Evolutionary conservation across 139 green algal genomes (phyloP), one percentile per base, ranked within the genome.

Genomic region (Closterium sp.): DNA sequence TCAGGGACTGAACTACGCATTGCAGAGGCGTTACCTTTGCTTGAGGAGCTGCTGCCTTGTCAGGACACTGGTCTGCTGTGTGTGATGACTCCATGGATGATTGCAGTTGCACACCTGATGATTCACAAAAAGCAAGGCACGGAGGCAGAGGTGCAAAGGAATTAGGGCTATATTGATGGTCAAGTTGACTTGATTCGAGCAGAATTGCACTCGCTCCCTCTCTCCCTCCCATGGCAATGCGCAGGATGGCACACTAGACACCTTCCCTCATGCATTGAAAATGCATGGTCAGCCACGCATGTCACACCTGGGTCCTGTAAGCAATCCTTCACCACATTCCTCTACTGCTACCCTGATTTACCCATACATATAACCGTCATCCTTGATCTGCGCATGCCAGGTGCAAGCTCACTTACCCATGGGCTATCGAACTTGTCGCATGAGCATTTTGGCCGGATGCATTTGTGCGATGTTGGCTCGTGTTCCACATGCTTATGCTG

Each of bases 101-200:
- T 91, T 62, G 89, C 89, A 91, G 31, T 91, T 91, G 89, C 89
- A 91, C 30, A 91, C 87, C 87, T 90, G 87, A 73, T 73, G 50
- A 73, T 73, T 73, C 50, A 73, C 17, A 70, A 70, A 22, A 70
- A 19, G 32, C 32, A 38, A 38, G 32, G 32, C 32, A 38, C 32
- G 32, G 32, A 38, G 32, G 29, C 28, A 38, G 9, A 38, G 32
- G 32, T 7, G 2, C 10, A 50, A 31, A 45, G 24, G 86, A 38
- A 17, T 28, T 11, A 32, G 86, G 30, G 86, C 86, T 50, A 38
- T 38, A 4, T 38, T 4, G 32, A 38, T 4, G 32, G 32, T 38
- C 32, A 38, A 38, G 4, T 38, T 38, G 38, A 45, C 38, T 45
- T 45, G 38, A 45, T 45, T 45, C 4, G 38, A 45, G 38, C 38